Evolutionary conservation across 2,329 filamentous ascomycete genomes (phyloP), one percentile per base, ranked within the genome.

Genomic region (Stromatinia cepivora): DNA sequence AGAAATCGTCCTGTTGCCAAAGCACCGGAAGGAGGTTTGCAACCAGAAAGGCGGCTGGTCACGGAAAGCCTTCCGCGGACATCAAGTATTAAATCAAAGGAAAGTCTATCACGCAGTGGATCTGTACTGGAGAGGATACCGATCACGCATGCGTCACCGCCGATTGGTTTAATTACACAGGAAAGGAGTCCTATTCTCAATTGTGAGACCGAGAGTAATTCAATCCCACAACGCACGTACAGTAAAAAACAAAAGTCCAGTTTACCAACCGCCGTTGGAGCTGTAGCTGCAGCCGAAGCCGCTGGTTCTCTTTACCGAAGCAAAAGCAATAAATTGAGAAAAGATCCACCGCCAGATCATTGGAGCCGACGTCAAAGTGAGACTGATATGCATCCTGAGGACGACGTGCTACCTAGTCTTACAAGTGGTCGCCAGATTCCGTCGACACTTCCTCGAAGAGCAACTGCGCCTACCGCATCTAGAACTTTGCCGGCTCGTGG

Each of bases 181-280:
- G 46, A 70, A 61, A 62, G 31, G 57, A 45, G 71, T 71, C n/a
- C 62, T 39, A 45, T 54, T 56, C 31, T 63, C 25, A 42, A 42
- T n/a, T 46, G 46, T 36, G 57, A 31, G 46, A 39, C 52, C 20
- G 57, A 68, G 34, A 48, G n/a, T 25, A 63, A 28, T 9, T 28
- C 65, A n/a, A 65, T 46, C 42, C 72, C 72, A 58, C 83, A 85
- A 75, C 84, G 86, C 63, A 86, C 87, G 65, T 75, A 87, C 53
- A 89, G 87, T 77, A 87, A 87, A 77, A 85, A 86, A n/a, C 87
- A 89, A 72, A 83, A 86, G 66, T 82, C 86, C 9, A 82, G 80
- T 3, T 81, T 81, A 62, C 75, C 75, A 71, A 70, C 70, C 15
- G 71, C 70, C 45, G 70, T 69, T 15, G 72, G 54, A 15, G 69